Evolutionary conservation across 2,329 filamentous ascomycete genomes (phyloP).

Genomic region (Phyllosticta citribraziliensis): DNA sequence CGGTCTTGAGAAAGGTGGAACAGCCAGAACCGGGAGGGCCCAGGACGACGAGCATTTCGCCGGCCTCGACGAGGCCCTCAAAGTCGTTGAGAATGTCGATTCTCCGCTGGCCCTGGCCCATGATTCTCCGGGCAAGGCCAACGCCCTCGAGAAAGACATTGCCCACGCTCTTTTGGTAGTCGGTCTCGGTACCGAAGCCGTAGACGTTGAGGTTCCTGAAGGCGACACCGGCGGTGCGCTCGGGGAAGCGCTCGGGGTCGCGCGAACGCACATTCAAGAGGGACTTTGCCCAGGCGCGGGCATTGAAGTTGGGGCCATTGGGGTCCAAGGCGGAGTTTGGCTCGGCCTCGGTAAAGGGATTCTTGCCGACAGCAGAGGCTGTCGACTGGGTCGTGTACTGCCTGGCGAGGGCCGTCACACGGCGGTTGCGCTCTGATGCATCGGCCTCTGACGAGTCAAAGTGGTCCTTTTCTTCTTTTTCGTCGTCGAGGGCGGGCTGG

Average conservation of each 20-base stretch:
- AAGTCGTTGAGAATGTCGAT: constrained; percentile 59
- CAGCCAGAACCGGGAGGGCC: constrained; percentile 60
- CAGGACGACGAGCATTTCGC: constrained; percentile 64
- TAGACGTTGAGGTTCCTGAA: constrained; percentile 40
- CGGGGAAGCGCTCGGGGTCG: constrained; percentile 32
- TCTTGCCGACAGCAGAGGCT: constrained; percentile 28
- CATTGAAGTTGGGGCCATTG: constrained; percentile 36
- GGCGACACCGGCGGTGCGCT: constrained; percentile 36
- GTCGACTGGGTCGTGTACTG: constrained; percentile 31
- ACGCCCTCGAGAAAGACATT: constrained; percentile 36
- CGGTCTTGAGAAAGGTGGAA: constrained; percentile 72
- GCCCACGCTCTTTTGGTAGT: constrained; percentile 42
- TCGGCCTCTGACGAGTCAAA: constrained; percentile 7
- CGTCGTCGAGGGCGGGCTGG: constrained; percentile 13
- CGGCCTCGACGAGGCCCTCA: constrained; percentile 56
- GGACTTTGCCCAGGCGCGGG: constrained; percentile 39
- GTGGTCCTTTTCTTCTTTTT: constrained; percentile 17
- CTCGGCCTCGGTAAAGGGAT: constrained; percentile 28
- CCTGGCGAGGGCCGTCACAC: constrained; percentile 33
- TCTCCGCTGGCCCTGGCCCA: constrained; percentile 24
- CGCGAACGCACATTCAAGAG: constrained; percentile 37
- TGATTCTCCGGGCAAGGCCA: constrained; percentile 27
- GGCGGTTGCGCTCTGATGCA: constrained; percentile 21
- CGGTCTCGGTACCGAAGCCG: constrained; percentile 38
- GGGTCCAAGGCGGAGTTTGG: constrained; percentile 37